Evolutionary conservation across 108 stramenopile genomes (phyloP), one percentile per base, ranked within the genome.

Genomic region (Skeletonema tropicum): DNA sequence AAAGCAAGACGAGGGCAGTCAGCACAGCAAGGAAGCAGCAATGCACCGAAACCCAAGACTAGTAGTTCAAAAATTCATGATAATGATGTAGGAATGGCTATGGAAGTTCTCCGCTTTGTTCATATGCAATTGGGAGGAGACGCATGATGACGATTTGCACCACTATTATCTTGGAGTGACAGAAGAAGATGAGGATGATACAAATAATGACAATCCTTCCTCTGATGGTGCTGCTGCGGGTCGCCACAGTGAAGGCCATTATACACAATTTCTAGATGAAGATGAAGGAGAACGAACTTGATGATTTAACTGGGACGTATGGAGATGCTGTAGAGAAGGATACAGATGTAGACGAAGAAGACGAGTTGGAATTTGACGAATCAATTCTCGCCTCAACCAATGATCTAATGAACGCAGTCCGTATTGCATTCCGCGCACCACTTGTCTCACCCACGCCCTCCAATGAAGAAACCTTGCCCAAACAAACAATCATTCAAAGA

Each of bases 371-470:
- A n/a, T 7, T 46, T 36, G 72, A 73, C 39, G 48, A 70, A 48
- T 74, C 80, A 15, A 58, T 81, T 3, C 35, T 81, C 32, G 80
- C 70, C 26, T 55, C 67, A 60, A 14, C 64, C 8, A 42, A 70
- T 25, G 80, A 81, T 42, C 60, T 81, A 6, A 61, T 29, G 19
- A 81, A 81, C 60, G 80, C 80, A 38, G 26, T 81, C 3, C 68
- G 80, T 5, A 70, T 81, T 33, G 80, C 80, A 19, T 81, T 81
- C 68, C 73, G 80, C 32, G 80, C 80, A n/a, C 73, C 73, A 39
- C 45, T 81, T 0, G 49, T 61, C 3, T 33, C 79, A 42, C 60
- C 73, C 31, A 48, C 73, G 2, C 68, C 60, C 55, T 38, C 68
- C 29, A 48, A 63, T 3, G 68, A 70, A 26, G 71, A 57, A 31